Evolutionary conservation across 1,284 basidiomycete genomes (phyloP), one percentile per base, ranked within the genome.

Genomic region (Fomitopsis schrenkii): DNA sequence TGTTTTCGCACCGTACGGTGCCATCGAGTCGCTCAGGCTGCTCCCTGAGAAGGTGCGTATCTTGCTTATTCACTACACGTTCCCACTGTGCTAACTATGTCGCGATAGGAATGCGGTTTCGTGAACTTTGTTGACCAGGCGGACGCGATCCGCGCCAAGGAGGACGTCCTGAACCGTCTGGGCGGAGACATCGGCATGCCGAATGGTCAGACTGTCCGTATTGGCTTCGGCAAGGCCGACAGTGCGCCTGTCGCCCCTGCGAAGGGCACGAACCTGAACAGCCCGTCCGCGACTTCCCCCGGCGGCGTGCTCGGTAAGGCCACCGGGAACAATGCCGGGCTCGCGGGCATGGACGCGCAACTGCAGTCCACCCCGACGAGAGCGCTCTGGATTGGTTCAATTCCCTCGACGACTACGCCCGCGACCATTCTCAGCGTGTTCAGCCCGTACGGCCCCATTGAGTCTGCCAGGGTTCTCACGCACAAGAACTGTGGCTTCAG

Each of bases 401-500:
- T 98, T 68, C 96, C 95, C 15, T 91, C 91, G 5, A 92, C 93
- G 1, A 97, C 95, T 5, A 97, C 94, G 4, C 93, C 95, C 12
- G 92, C 93, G 4, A 95, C 93, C 0, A 92, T 99, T 62, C 77
- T 98, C 55, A 93, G 90, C 68, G 90, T 93, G 26, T 99, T 99
- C 74, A 94, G 94, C 68, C 95, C 96, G 12, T 99, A 95, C 71
- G 97, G 97, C 0, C 92, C 96, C 1, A 97, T 99, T 65, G 97
- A 99, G 77, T 97, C 94, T 56, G 96, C 95, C 12, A 82, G 97
- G 58, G 95, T 98, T 8, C 79, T 99, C 68, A 95, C 94, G 2
- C 95, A 97, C 80, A 99, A 99, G 79, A 96, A 96, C 72, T 98
- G 93, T 73, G 95, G 94, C 52, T 95, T 95, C 78, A 93, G 90